Base-by-base conservation (phyloP, 179 eudicot genomes). In the Silene coronaria region DNA sequence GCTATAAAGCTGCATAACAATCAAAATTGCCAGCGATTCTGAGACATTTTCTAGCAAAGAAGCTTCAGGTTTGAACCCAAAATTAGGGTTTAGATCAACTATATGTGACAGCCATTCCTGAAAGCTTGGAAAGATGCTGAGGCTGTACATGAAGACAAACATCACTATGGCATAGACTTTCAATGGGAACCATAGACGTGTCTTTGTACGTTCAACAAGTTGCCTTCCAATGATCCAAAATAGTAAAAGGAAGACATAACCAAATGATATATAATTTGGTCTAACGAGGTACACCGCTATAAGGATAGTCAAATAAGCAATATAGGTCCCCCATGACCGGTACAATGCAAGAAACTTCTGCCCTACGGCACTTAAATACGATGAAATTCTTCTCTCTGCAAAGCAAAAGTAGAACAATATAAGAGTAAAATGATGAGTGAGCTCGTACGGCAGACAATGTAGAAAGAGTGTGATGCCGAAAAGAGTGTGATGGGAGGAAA, bases 1-100 rank as follows among this genome's bases (percentile, higher is more conserved):
- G 86, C 97, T 95, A 79, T 91, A 95, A 65, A 95, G 97, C 84
- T 95, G 97, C 99, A 95, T 95, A 73, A 93, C 99, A 77, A 91
- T 86, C 84, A 93, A 80, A 71, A 93, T 81, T 75, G 97, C 99
- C 57, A 96, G 83, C 46, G 99, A 86, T 78, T 96, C 97, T 91
- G 92, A 93, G 30, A 88, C 85, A 88, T 96, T 96, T 70, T 90
- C 72, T 76, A 89, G 77, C 75, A 93, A 79, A 36, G 92, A 88
- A 81, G 92, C 86, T 73, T 88, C 83, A 48, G 89, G 79, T 42
- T 85, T 83, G 79, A 84, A 96, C 28, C 99, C 99, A 70, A 90
- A 81, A 76, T 84, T 80, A 24, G 82, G 59, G 77, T 82, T 81
- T 64, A 96, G 92, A 86, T 93, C 90, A 67, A 96, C 77, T 60